These are phyloP conservation scores for Fusarium secorum DNA, from an alignment of 2,329 filamentous ascomycete species.

Conservation along the genomic window DNA sequence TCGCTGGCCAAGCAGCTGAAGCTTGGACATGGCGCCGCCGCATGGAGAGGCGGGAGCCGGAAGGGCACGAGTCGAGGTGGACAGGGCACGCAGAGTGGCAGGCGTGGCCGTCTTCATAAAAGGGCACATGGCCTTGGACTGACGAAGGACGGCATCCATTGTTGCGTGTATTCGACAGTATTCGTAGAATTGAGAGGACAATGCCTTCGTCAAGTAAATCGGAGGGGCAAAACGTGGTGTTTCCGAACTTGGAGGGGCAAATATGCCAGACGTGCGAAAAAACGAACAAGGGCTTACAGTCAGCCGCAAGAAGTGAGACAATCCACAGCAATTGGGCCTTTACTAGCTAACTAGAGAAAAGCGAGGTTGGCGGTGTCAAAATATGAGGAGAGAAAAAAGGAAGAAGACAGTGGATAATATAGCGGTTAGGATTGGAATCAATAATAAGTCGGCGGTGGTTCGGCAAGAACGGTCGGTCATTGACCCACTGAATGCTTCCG, in stretches of 20 bases:
- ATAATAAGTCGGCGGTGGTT: conserved; percentile 32
- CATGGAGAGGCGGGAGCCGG: conserved; percentile 65
- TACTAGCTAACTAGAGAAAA: background rate
- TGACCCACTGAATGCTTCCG: conserved; percentile 38
- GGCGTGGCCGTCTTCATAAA: conserved; percentile 96
- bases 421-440: conserved; percentile 7
- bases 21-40: conserved; percentile 94
- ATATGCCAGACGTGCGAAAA: conserved; percentile 20
- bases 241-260: conserved; percentile 26
- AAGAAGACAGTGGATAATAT: conserved; percentile 14
- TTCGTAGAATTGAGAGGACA: conserved; percentile 6
- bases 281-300: conserved; percentile 25
- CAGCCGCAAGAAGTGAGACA: conserved; percentile 17
- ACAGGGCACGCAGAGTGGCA: conserved; percentile 88
- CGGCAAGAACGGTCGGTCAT: conserved; percentile 35
- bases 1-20: conserved; percentile 91
- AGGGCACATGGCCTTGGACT: conserved; percentile 96
- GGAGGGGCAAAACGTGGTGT: conserved; percentile 25
- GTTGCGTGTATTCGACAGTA: conserved; percentile 33
- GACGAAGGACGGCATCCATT: conserved; percentile 95
- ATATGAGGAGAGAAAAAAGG: background rate
- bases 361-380: background rate
- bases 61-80: conserved; percentile 67
- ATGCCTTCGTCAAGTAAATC: conserved; percentile 17
- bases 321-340: conserved; percentile 24